Base-by-base conservation (phyloP, 257 asterid genomes). In the Knoxia roxburghii region DNA sequence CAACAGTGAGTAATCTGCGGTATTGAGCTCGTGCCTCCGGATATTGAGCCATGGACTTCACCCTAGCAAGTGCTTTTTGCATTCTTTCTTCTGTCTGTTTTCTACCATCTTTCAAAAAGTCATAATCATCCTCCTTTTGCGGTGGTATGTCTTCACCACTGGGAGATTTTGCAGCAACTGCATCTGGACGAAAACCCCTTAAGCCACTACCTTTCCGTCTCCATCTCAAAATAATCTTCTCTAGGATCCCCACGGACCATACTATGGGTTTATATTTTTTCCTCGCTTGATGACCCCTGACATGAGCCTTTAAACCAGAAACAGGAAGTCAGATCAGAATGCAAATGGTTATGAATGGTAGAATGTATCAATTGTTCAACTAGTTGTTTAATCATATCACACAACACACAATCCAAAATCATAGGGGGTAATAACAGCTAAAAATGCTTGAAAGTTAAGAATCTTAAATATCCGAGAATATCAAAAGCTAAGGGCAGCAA, bases 211-310 rank as follows among this genome's bases (percentile, higher is more conserved):
- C 72, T 81, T 89, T 93, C 75, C 97, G 88, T 61, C 98, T 89
- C 98, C 97, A 89, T 41, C 98, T 88, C 85, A 89, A 75, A 53
- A 93, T 89, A 76, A 88, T 91, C 83, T 89, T 93, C 82, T 89
- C 98, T 74, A 89, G 70, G 59, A 93, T 88, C 69, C 97, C 96
- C 64, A 93, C 98, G 0, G 97, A 87, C 98, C 98, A 93, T 69
- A 80, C 76, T 69, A 93, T 82, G 46, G 95, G 81, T 70, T 89
- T 93, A 79, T 87, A 86, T 61, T 87, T 93, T 69, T 88, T 89
- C 85, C 98, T 89, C 24, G 68, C 98, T 75, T 93, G 98, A 76
- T 93, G 97, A 48, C 98, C 98, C 82, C 98, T 88, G 41, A 93
- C 91, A 85, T 87, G 98, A 80, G 98, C 98, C 98, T 92, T 65